Conservation (phyloP, 805 yeast genomes). For the Teunomyces kruisii region DNA sequence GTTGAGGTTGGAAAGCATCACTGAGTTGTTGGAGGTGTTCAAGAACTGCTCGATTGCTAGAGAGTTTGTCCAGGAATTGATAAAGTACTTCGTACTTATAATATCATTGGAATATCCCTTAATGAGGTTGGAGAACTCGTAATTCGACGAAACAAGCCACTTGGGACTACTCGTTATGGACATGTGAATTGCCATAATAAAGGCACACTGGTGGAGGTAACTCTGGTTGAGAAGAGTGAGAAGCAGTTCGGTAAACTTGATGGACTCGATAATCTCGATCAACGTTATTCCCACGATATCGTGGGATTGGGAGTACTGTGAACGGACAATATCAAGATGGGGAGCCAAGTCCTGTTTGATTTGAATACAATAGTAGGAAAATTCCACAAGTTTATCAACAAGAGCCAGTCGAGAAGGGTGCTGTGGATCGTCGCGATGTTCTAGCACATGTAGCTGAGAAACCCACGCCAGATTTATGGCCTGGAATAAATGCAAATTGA, state of each 20-base stretch:
- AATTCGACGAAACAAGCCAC: conserved; percentile 6
- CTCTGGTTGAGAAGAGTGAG: conserved; percentile 12
- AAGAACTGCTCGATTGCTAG: conserved; percentile 12
- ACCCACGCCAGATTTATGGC: conserved; percentile 25
- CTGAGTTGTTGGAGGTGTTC: conserved; percentile 6
- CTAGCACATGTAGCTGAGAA: conserved; percentile 13
- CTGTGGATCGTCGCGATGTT: conserved; percentile 21
- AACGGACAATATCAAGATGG: conserved; percentile 20
- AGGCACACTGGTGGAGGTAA: conserved; percentile 28
- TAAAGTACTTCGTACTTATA: conserved; percentile 21
- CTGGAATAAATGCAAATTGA: conserved; percentile 30
- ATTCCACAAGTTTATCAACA: conserved; percentile 24
- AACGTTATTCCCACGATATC: conserved; percentile 15
- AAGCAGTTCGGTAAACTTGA: conserved; percentile 13
- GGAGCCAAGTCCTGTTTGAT: conserved; percentile 11
- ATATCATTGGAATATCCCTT: conserved; percentile 26
- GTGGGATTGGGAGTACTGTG: conserved; percentile 19
- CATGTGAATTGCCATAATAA: conserved; percentile 30
- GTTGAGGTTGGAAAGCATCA: conserved; percentile 14
- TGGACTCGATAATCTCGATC: conserved; percentile 13
- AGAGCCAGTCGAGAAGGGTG: conserved; percentile 17
- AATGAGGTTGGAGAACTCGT: conserved; percentile 19
- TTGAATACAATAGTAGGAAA: conserved; percentile 18
- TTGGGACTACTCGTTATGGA: background rate
- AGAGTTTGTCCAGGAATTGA: conserved; percentile 20